Conservation (phyloP, 139 green algal species). For the Chlorella sorokiniana region DNA sequence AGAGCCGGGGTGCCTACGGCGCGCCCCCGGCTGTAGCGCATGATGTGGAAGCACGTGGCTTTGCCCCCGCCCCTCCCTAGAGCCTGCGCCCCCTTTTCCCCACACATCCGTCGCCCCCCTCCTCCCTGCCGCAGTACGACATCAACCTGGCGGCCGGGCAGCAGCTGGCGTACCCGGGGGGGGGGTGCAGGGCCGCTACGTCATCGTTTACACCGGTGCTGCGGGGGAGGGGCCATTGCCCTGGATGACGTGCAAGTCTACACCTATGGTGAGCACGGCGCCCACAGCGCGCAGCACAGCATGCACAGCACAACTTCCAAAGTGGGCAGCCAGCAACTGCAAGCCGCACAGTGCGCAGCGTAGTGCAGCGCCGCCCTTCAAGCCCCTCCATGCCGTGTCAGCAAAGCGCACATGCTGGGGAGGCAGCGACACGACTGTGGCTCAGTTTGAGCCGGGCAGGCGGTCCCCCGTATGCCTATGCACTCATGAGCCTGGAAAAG, state of each 20-base stretch:
- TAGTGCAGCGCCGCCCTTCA: no score
- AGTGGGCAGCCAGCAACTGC: neutral
- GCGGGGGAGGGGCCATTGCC: slow-evolving; percentile 12
- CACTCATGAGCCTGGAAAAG: no score
- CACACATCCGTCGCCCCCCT: neutral
- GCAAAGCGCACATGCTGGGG: no score
- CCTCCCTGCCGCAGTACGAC: neutral
- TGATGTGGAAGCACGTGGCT: neutral
- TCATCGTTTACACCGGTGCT: slow-evolving; percentile 31
- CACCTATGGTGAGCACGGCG: neutral
- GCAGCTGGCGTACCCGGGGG: slow-evolving; percentile 3
- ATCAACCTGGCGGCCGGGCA: slow-evolving; percentile 21
- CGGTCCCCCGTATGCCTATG: no score
- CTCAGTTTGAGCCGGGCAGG: no score
- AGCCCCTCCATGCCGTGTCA: no score
- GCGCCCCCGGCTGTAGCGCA: no score
- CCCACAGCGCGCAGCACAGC: no score
- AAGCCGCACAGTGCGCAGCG: no score
- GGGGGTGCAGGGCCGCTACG: slow-evolving; percentile 25
- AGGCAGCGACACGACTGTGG: no score
- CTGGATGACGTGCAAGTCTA: slow-evolving; percentile 39
- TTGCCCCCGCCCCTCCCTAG: neutral
- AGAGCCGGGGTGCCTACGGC: no score
- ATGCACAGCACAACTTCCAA: neutral
- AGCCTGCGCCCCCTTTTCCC: neutral